Evolutionary conservation across 2,329 filamentous ascomycete genomes (phyloP).

Genomic region (Paracorniculantispora psalliotae): DNA sequence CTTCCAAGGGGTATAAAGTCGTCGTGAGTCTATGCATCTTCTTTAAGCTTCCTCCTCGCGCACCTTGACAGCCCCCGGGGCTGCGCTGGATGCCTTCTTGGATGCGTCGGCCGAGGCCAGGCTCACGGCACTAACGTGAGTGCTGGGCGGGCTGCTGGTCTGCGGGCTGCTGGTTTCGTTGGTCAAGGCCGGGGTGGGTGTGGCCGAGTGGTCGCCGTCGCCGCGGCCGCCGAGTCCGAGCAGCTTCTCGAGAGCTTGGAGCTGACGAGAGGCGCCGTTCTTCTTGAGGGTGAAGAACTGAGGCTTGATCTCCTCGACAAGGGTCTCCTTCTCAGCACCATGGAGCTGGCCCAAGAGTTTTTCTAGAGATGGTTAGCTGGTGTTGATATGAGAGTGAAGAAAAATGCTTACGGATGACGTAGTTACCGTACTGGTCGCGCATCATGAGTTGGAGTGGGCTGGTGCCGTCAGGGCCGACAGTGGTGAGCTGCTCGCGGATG

Average conservation of each 20-base stretch:
- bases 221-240: conserved; percentile 20
- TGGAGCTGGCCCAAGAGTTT: conserved; percentile 67
- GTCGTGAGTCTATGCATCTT: conserved; percentile 8
- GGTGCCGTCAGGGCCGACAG: conserved; percentile 57
- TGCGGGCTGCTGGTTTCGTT: conserved; percentile 66
- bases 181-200: conserved; percentile 62
- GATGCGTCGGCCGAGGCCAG: conserved; percentile 27
- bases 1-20: conserved; percentile 12
- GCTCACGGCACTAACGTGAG: conserved; percentile 51
- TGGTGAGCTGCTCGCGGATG: conserved; percentile 62
- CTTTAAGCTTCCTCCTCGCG: conserved; percentile 28
- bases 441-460: conserved; percentile 72
- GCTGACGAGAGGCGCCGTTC: conserved; percentile 59
- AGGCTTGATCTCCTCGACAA: conserved; percentile 60
- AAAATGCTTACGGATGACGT: conserved; percentile 77
- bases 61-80: conserved; percentile 20
- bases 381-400: conserved; percentile 22
- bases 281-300: conserved; percentile 59
- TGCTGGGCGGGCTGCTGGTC: conserved; percentile 61
- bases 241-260: conserved; percentile 32
- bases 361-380: conserved; percentile 47
- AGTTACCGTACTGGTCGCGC: conserved; percentile 90
- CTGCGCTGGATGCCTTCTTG: conserved; percentile 20
- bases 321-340: conserved; percentile 51
- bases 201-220: conserved; percentile 42